Evolutionary conservation across 495 filamentous ascomycete species (phyloP), one percentile per base, ranked within the genome.

Genomic region (Talaromyces wortmannii): DNA sequence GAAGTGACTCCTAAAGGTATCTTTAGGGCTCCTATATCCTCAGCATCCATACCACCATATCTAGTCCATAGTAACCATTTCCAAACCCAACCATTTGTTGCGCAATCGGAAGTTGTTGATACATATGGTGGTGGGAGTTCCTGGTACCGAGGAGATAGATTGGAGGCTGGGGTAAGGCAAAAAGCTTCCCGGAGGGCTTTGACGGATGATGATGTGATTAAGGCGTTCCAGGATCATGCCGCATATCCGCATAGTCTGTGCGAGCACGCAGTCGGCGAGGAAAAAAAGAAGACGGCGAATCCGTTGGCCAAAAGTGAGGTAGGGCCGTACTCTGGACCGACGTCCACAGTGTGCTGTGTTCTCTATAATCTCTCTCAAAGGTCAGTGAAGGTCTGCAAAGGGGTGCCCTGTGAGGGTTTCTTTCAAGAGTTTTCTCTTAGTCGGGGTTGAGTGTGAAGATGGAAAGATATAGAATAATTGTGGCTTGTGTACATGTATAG

Each of bases 1-100:
- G 60, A 59, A 48, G 45, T 48, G 50, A 57, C 50, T 45, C 61
- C 40, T 23, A 31, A 43, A 7, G 30, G 46, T 29, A 53, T 60
- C 31, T 55, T 45, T 17, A 45, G 11, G 15, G 44, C 15, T 6
- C 6, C 44, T 45, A 13, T 17, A 45, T 45, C 44, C 33, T 36
- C 33, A 6, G 6, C 33, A 36, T 36, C 33, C 33, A 36, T 12
- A 36, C 33, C 33, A 6, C 33, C 33, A 6, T 36, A 36, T 36
- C 12, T 36, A 12, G 12, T 36, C 33, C 33, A 36, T 36, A 36
- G 33, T 36, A 36, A 36, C 33, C 33, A 36, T 36, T 36, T 36
- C 12, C 33, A 36, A 36, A 36, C 33, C 33, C 33, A 6, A 12
- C 33, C 6, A 36, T 36, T 36, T 12, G 6, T 36, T 12, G 33